phyloP scores from a whole-genome alignment of 192 early-diverging fungal species.

The Coemansia sp. region DNA sequence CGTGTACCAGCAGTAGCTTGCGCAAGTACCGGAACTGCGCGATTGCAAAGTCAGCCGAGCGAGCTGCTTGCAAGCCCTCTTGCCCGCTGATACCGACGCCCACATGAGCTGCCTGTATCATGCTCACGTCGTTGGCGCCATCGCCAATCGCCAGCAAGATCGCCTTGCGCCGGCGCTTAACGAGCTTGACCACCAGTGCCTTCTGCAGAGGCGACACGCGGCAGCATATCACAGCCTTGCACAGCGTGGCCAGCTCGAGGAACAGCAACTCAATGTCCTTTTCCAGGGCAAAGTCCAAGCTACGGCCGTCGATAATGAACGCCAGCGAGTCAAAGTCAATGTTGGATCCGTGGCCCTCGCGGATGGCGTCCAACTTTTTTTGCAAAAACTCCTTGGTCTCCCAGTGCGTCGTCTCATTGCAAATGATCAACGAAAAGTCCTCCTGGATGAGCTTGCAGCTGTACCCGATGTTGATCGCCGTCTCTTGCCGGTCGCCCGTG shows the following conservation, averaged over 20 bases:
- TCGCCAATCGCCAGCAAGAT: slow-evolving; percentile 97
- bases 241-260: slow-evolving; percentile 75
- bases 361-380: slow-evolving; percentile 88
- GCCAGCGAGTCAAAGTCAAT: slow-evolving; percentile 65
- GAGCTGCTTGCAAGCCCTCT: slow-evolving; percentile 94
- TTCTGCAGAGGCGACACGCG: slow-evolving; percentile 97
- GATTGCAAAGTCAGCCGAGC: slow-evolving; percentile 93
- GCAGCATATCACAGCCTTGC: slow-evolving; percentile 93
- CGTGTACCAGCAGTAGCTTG: slow-evolving; percentile 88
- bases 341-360: slow-evolving; percentile 89
- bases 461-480: slow-evolving; percentile 97
- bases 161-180: slow-evolving; percentile 78
- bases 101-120: slow-evolving; percentile 98
- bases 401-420: slow-evolving; percentile 90
- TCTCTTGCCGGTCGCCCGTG: slow-evolving; percentile 97
- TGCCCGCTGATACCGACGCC: slow-evolving; percentile 94
- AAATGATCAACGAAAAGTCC: slow-evolving; percentile 80
- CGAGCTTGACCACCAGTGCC: slow-evolving; percentile 88
- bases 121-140: slow-evolving; percentile 96
- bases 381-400: slow-evolving; percentile 93
- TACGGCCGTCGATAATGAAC: slow-evolving; percentile 90
- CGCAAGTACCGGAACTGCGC: slow-evolving; percentile 87
- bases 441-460: slow-evolving; percentile 93
- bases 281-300: slow-evolving; percentile 79
- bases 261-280: slow-evolving; percentile 61